Percentiles rank a stretch among this genome's conserved stretches.
phyloP scores from a whole-genome alignment of 2,329 filamentous ascomycete species.

The Hypocreales sp. region DNA sequence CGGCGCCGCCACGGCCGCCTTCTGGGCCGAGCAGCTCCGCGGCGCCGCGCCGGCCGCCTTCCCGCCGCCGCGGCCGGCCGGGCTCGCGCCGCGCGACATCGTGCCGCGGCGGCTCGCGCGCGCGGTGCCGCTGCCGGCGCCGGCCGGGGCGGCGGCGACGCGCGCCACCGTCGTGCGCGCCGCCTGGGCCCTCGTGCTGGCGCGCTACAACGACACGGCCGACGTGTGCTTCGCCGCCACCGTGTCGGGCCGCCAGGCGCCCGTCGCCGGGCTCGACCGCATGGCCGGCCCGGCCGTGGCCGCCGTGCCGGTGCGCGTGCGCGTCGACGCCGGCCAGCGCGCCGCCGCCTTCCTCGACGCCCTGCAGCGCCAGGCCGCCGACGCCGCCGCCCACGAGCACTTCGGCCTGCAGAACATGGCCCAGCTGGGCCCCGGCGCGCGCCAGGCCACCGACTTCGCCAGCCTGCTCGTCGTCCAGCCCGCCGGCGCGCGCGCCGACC shows the following conservation, averaged over 20 bases:
- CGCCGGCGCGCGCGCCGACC: too few relatives aligned
- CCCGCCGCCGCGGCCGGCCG: too few relatives aligned
- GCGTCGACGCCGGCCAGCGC: conserved; percentile 11
- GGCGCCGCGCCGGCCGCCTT: not conserved
- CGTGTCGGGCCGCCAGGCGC: conserved; percentile 9
- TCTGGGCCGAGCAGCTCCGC: not conserved
- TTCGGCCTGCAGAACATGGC: conserved; percentile 6
- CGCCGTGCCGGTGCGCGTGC: conserved; percentile 11
- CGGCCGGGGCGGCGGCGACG: conserved; percentile 2
- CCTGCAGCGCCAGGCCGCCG: conserved; percentile 5
- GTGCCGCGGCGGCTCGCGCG: too few relatives aligned
- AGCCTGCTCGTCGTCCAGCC: conserved; percentile 7
- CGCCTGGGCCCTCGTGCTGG: conserved; percentile 15
- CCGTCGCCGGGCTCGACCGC: conserved; percentile 8
- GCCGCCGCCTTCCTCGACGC: conserved; percentile 24
- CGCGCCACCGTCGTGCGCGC: conserved; percentile 7
- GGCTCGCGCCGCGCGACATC: too few relatives aligned
- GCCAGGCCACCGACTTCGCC: conserved; percentile 4
- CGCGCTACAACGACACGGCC: conserved; percentile 14
- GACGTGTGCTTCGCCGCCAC: conserved; percentile 15
- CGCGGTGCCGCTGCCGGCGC: too few relatives aligned
- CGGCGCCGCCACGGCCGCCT: not conserved
- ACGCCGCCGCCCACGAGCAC: conserved; percentile 6
- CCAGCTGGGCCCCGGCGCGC: conserved; percentile 2
- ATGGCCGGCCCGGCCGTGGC: conserved; percentile 12